These are phyloP conservation scores for Amaranthus palmeri DNA, from an alignment of 148 eudicot species.

Conservation along the genomic window DNA sequence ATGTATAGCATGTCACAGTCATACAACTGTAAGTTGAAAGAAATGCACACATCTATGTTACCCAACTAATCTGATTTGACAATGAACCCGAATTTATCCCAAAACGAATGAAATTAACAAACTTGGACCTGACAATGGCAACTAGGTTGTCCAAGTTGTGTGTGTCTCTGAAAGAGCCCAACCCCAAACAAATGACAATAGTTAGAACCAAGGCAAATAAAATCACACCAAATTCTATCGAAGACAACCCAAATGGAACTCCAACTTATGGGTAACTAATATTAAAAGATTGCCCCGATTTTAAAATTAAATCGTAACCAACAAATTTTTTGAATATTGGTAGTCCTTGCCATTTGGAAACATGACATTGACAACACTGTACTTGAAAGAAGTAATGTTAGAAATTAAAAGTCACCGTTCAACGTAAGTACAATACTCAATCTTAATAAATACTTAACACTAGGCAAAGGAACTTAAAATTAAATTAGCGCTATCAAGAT, in stretches of 20 bases:
- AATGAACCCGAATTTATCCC: too few relatives aligned
- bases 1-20: slow-evolving; percentile 1
- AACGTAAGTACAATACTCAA: not conserved
- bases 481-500: not conserved
- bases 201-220: not conserved
- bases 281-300: too few relatives aligned
- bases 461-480: not conserved
- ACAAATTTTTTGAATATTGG: not conserved
- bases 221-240: not conserved
- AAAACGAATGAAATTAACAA: too few relatives aligned
- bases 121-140: too few relatives aligned
- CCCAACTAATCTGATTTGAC: too few relatives aligned
- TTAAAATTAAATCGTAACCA: too few relatives aligned
- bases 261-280: too few relatives aligned
- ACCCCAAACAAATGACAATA: slow-evolving; percentile 5
- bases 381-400: not conserved
- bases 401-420: not conserved
- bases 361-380: not conserved
- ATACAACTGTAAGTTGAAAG: slow-evolving; percentile 2
- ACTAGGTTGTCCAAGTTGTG: too few relatives aligned
- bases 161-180: not conserved
- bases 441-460: not conserved
- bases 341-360: slow-evolving; percentile 2
- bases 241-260: too few relatives aligned
- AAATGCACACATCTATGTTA: not conserved